Percentiles rank a stretch among this genome's conserved stretches.
These are phyloP conservation scores for Spirogloea muscicola DNA, from an alignment of 139 green algal species.

Conservation along the genomic window DNA sequence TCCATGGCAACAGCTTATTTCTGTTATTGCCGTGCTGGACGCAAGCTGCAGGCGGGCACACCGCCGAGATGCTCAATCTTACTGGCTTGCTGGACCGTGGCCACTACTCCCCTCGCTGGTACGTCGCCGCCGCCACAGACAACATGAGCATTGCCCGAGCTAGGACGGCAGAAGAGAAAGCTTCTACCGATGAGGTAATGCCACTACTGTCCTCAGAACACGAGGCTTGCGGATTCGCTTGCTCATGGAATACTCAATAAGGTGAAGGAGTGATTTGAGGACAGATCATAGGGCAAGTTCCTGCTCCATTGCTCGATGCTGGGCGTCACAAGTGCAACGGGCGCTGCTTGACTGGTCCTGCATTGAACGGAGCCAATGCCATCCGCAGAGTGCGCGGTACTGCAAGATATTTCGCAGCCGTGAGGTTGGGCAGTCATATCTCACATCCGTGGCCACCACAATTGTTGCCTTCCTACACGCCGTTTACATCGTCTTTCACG, in stretches of 20 bases:
- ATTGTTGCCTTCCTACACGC: conserved; percentile 10
- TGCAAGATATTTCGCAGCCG: conserved; percentile 29
- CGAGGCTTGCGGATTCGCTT: no score
- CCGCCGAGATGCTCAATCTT: conserved; percentile 49
- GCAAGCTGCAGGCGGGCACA: conserved; percentile 51
- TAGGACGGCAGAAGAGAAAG: conserved; percentile 1
- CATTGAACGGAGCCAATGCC: no score
- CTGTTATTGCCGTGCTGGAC: no score
- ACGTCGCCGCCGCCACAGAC: conserved; percentile 48
- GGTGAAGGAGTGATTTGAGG: no score
- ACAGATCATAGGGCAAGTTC: no score
- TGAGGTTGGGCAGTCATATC: conserved; percentile 43
- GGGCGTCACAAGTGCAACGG: no score
- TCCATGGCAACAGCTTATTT: no score
- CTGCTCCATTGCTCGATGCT: no score
- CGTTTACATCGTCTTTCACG: conserved; percentile 20
- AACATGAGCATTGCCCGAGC: conserved; percentile 42
- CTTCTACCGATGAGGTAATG: no score
- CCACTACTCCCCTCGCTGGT: conserved; percentile 38
- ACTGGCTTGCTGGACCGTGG: conserved; percentile 13
- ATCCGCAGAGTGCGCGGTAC: conserved; percentile 1
- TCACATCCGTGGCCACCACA: conserved; percentile 32
- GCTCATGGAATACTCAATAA: no score
- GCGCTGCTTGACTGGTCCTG: no score
- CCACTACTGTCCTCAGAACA: no score